Conservation (phyloP, 495 filamentous ascomycete species). For the Penicillium tannophilum region DNA sequence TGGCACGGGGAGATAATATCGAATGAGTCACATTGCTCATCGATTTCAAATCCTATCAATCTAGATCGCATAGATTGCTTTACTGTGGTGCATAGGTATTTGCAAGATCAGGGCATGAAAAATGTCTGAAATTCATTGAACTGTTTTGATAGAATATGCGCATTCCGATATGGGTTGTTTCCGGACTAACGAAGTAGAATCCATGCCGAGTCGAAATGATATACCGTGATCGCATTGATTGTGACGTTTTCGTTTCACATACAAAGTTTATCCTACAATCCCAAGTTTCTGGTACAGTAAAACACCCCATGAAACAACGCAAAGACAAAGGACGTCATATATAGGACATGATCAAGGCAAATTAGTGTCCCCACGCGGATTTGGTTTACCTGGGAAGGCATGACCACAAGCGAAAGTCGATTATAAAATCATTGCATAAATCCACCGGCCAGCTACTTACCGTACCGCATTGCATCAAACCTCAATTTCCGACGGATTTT, state of each 20-base stretch:
- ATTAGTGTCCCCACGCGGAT: slow-evolving; percentile 6
- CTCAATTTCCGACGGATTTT: slow-evolving; percentile 12
- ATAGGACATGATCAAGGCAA: slow-evolving; percentile 13
- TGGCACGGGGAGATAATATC: slow-evolving; percentile 27
- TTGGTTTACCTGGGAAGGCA: not conserved
- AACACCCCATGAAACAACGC: not conserved
- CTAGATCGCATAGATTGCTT: too few relatives aligned
- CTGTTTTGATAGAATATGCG: not conserved
- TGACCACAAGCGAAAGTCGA: slow-evolving; percentile 3
- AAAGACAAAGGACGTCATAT: slow-evolving; percentile 7
- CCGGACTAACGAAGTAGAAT: not conserved
- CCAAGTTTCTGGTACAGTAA: not conserved
- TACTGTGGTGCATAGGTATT: not conserved
- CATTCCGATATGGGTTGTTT: not conserved
- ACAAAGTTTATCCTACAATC: slow-evolving; percentile 3
- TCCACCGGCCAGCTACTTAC: slow-evolving; percentile 4
- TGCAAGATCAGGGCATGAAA: not conserved
- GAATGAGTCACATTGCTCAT: slow-evolving; percentile 14
- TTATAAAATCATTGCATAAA: slow-evolving; percentile 8
- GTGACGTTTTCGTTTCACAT: slow-evolving; percentile 1
- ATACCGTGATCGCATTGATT: not conserved
- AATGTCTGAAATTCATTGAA: not conserved
- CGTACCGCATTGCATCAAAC: slow-evolving; percentile 17
- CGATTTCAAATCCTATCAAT: not conserved
- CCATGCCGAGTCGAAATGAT: not conserved